These are phyloP conservation scores for Helotiales sp. DNA, from an alignment of 2,329 filamentous ascomycete species.

Conservation along the genomic window DNA sequence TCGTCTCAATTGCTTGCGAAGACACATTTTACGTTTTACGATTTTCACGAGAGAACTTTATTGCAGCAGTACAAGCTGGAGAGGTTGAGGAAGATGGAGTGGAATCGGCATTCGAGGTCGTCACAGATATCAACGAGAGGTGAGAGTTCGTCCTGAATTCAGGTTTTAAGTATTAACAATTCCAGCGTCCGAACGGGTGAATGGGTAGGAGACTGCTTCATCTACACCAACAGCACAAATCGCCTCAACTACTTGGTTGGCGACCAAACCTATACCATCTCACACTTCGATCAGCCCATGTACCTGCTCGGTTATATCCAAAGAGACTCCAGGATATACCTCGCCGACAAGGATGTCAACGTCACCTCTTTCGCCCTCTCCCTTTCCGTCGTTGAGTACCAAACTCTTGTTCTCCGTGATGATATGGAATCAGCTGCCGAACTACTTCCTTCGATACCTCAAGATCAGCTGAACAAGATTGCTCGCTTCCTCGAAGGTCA, in stretches of 20 bases:
- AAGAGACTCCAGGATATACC: slow-evolving; percentile 90
- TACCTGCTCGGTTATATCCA: slow-evolving; percentile 95
- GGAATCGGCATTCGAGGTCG: slow-evolving; percentile 92
- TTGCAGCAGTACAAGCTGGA: slow-evolving; percentile 78
- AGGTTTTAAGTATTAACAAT: slow-evolving; percentile 24
- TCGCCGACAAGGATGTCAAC: slow-evolving; percentile 92
- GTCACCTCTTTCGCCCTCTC: slow-evolving; percentile 90
- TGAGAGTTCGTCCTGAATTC: slow-evolving; percentile 38
- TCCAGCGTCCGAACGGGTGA: slow-evolving; percentile 83
- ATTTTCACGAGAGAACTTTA: slow-evolving; percentile 85
- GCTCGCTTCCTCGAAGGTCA: slow-evolving; percentile 96
- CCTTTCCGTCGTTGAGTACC: slow-evolving; percentile 91
- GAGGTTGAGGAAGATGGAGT: slow-evolving; percentile 84
- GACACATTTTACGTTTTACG: slow-evolving; percentile 94
- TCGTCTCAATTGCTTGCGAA: slow-evolving; percentile 90
- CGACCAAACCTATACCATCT: slow-evolving; percentile 96
- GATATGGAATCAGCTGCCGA: slow-evolving; percentile 91
- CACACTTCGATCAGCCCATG: slow-evolving; percentile 93
- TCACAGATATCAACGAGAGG: slow-evolving; percentile 93
- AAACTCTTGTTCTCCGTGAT: slow-evolving; percentile 89
- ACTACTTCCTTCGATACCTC: slow-evolving; percentile 78
- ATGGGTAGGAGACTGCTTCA: slow-evolving; percentile 98
- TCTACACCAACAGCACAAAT: slow-evolving; percentile 97
- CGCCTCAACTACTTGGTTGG: slow-evolving; percentile 96
- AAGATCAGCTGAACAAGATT: slow-evolving; percentile 97